phyloP scores from a whole-genome alignment of 208 protist species.

The Trypanosoma mega region DNA sequence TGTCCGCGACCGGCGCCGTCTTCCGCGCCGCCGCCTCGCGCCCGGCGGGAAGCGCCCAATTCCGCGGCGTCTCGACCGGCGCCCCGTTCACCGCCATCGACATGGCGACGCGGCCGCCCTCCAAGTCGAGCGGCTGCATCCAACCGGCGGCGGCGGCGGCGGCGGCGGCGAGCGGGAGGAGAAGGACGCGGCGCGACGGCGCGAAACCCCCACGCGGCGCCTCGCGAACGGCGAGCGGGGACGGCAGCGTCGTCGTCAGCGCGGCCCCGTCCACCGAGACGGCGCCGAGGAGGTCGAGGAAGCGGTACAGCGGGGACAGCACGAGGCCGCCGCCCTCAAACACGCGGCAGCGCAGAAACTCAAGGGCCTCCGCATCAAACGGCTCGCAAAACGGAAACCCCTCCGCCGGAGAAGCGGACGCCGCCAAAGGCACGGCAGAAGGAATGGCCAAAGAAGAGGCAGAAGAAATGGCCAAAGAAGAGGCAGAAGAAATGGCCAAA shows the following conservation, averaged over 20 bases:
- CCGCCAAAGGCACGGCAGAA: not conserved
- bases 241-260: conserved; percentile 61
- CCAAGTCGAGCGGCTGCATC: conserved; percentile 65
- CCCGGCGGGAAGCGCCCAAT: conserved; percentile 56
- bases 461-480: too few relatives aligned
- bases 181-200: conserved; percentile 51
- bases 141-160: conserved; percentile 59
- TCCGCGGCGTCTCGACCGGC: conserved; percentile 36
- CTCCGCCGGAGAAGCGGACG: not conserved
- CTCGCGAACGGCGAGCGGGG: conserved; percentile 42
- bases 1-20: conserved; percentile 54
- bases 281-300: conserved; percentile 72
- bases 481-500: too few relatives aligned
- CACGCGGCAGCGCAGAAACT: conserved; percentile 62
- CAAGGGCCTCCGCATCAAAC: conserved; percentile 38
- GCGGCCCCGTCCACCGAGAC: conserved; percentile 54
- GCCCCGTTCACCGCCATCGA: conserved; percentile 61
- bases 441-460: too few relatives aligned
- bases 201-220: conserved; percentile 41
- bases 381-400: conserved; percentile 33
- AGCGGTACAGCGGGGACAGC: conserved; percentile 65
- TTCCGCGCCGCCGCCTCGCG: conserved; percentile 63
- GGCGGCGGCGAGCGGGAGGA: conserved; percentile 53
- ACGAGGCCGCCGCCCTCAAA: conserved; percentile 70
- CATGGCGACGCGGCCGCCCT: conserved; percentile 52